Evolutionary conservation across 2,329 filamentous ascomycete species (phyloP).

Genomic region (Botrytis aclada): DNA sequence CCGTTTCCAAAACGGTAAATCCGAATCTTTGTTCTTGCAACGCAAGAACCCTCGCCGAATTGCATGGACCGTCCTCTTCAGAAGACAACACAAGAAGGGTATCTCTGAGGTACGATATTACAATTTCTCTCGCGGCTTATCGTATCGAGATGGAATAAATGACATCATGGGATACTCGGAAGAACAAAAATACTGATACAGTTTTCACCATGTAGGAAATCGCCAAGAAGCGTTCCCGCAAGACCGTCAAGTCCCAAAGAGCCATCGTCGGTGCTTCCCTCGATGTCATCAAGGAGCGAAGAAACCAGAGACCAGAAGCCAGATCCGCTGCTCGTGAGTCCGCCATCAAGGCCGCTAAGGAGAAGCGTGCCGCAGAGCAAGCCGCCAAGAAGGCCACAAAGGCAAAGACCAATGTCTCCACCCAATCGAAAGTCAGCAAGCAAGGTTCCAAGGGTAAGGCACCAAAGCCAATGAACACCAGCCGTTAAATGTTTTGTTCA

Average conservation of each 20-base stretch:
- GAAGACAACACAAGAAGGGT: conserved; percentile 99
- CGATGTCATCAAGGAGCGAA: conserved; percentile 99
- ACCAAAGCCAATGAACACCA: conserved; percentile 80
- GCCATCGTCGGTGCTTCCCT: conserved; percentile 98
- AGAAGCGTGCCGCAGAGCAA: conserved; percentile 88
- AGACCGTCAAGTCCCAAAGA: conserved; percentile 97
- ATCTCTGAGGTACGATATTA: conserved; percentile 89
- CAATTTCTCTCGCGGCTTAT: not conserved
- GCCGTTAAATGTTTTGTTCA: conserved; percentile 61
- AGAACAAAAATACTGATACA: conserved; percentile 4
- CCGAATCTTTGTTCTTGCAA: conserved; percentile 99
- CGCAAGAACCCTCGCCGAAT: conserved; percentile 99
- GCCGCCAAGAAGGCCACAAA: conserved; percentile 98
- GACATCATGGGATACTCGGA: conserved; percentile 14
- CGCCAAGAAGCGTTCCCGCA: conserved; percentile 98
- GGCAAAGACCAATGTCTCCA: conserved; percentile 80
- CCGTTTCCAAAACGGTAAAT: conserved; percentile 99
- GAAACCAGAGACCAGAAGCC: conserved; percentile 89
- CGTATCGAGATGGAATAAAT: not conserved
- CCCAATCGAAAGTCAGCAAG: conserved; percentile 78
- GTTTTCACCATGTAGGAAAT: conserved; percentile 68
- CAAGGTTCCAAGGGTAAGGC: conserved; percentile 91
- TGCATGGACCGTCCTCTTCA: conserved; percentile 97
- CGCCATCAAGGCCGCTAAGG: conserved; percentile 97
- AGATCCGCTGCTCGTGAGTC: conserved; percentile 83